A percentile compares a stretch with the other conserved stretches of the same genome.
These are phyloP conservation scores for Psilocybe subaeruginosa DNA, from an alignment of 768 basidiomycete species.

Conservation along the genomic window DNA sequence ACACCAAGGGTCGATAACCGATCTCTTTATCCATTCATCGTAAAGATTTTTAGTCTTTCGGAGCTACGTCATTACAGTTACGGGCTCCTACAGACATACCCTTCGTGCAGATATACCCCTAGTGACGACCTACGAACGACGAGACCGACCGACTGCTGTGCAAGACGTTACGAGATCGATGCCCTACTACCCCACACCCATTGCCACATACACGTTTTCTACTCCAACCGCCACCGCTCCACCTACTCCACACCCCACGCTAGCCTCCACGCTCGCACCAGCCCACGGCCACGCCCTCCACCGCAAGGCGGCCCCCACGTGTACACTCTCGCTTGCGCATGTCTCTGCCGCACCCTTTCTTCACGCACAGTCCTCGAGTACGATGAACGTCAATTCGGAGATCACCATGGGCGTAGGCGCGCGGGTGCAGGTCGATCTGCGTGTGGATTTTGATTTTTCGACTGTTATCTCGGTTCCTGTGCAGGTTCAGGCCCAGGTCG, in stretches of 20 bases:
- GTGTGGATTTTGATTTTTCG: constrained; percentile 7
- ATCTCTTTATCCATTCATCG: neutral
- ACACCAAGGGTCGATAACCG: neutral
- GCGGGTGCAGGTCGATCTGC: constrained; percentile 8
- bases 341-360: constrained; percentile 13
- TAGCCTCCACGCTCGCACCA: too few species aligned
- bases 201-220: neutral
- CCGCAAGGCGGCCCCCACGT: constrained; percentile 17
- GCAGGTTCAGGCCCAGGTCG: constrained; percentile 2
- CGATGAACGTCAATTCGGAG: constrained; percentile 2
- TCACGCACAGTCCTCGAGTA: constrained; percentile 6
- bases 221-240: neutral
- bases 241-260: neutral
- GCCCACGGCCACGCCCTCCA: neutral
- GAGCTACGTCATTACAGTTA: neutral
- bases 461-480: constrained; percentile 12
- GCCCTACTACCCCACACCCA: constrained; percentile 4
- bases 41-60: neutral
- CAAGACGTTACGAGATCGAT: constrained; percentile 4
- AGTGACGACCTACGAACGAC: too few species aligned
- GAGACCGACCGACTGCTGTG: neutral
- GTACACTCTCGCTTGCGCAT: constrained; percentile 21
- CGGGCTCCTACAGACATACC: neutral
- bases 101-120: too few species aligned
- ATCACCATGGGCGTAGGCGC: neutral